These are phyloP conservation scores for Colletotrichum chlorophyti DNA, from an alignment of 2,329 filamentous ascomycete species.

Conservation along the genomic window DNA sequence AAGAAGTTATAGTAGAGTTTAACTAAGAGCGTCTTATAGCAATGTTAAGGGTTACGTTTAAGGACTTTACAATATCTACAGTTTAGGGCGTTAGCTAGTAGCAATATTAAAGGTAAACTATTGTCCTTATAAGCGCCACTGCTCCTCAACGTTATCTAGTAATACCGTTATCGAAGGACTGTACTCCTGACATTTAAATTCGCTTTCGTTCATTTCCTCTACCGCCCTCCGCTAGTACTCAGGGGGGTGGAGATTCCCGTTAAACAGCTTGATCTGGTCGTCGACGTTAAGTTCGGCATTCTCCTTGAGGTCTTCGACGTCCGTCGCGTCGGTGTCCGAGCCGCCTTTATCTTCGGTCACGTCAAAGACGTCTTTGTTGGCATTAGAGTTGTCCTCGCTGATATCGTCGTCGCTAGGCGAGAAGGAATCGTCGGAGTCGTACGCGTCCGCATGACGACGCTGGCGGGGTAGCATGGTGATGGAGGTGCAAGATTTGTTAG, in stretches of 20 bases:
- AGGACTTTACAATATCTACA: neutral
- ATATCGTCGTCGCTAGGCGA: too few relatives aligned
- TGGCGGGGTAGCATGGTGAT: neutral
- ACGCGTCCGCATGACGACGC: neutral
- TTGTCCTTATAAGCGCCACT: conserved; percentile 23
- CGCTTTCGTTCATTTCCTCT: conserved; percentile 24
- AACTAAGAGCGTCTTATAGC: conserved; percentile 2
- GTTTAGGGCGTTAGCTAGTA: neutral
- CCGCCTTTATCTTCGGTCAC: neutral
- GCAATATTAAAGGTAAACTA: neutral
- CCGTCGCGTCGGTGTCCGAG: neutral
- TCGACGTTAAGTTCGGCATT: conserved; percentile 8
- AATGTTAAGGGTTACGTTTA: neutral
- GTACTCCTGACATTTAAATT: conserved; percentile 24
- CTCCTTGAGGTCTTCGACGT: neutral
- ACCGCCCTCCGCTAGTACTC: conserved; percentile 28
- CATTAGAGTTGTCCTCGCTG: neutral
- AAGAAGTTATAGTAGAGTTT: neutral
- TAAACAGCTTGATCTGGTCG: conserved; percentile 28
- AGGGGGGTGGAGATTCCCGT: conserved; percentile 26
- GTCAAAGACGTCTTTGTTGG: neutral
- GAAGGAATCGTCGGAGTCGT: neutral
- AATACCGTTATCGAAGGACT: conserved; percentile 6
- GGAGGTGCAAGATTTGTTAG: neutral
- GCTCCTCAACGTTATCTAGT: conserved; percentile 19